These are phyloP conservation scores for Croton laevigatus DNA, from an alignment of 441 rosid genomes.

Conservation along the genomic window DNA sequence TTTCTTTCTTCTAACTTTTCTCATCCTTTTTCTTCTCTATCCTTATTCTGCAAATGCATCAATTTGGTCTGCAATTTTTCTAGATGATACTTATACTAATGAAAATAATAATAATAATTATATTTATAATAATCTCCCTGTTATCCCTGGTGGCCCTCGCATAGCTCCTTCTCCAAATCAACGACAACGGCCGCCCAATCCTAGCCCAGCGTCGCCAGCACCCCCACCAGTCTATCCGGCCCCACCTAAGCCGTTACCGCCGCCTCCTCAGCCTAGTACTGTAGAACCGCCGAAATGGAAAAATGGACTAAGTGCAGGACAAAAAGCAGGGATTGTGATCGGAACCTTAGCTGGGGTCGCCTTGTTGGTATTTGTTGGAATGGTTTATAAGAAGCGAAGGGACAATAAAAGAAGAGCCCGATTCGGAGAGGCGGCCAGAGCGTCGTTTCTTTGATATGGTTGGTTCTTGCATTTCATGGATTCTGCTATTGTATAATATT, in stretches of 20 bases:
- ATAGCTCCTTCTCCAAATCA: background rate
- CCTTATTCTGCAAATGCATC: background rate
- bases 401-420: slow-evolving; percentile 24
- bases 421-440: slow-evolving; percentile 22
- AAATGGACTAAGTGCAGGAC: slow-evolving; percentile 23
- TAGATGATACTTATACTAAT: no score
- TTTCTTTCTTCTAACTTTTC: slow-evolving; percentile 8
- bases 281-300: background rate
- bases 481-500: background rate
- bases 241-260: background rate
- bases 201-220: background rate
- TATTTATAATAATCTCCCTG: background rate
- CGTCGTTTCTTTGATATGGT: slow-evolving; percentile 6
- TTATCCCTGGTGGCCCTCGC: background rate
- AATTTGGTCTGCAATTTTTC: background rate
- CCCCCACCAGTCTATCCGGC: background rate
- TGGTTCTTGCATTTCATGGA: background rate
- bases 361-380: slow-evolving; percentile 26
- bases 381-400: slow-evolving; percentile 33
- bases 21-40: background rate
- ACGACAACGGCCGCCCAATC: no score
- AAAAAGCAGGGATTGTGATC: slow-evolving; percentile 30
- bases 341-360: slow-evolving; percentile 27
- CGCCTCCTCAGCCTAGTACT: background rate
- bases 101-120: background rate